These are phyloP conservation scores for Zasmidium citrigriseum DNA, from an alignment of 2,329 filamentous ascomycete genomes.

Conservation along the genomic window DNA sequence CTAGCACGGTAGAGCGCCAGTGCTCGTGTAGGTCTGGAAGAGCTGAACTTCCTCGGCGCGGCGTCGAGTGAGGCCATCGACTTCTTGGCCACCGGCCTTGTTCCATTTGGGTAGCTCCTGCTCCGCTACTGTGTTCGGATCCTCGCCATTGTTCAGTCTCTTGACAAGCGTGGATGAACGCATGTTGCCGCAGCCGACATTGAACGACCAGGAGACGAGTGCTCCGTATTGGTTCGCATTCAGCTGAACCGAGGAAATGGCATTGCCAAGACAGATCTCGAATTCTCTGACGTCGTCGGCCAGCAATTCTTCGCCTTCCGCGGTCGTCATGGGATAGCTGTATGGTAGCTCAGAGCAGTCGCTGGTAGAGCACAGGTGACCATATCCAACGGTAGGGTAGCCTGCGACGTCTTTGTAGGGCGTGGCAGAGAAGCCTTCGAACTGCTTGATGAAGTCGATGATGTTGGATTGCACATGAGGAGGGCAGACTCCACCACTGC, in stretches of 20 bases:
- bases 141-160: constrained; percentile 12
- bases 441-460: constrained; percentile 16
- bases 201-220: constrained; percentile 16
- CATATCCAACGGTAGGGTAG: constrained; percentile 11
- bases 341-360: constrained; percentile 9
- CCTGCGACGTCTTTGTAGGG: constrained; percentile 13
- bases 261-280: constrained; percentile 10
- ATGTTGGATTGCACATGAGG: constrained; percentile 8
- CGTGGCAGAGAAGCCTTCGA: constrained; percentile 9
- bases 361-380: constrained; percentile 11
- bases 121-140: constrained; percentile 10
- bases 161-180: constrained; percentile 11
- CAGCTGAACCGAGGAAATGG: constrained; percentile 8
- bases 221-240: constrained; percentile 16
- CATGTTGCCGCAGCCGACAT: constrained; percentile 16
- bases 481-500: constrained; percentile 7
- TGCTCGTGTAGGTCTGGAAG: constrained; percentile 11
- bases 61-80: constrained; percentile 8
- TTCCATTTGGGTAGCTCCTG: constrained; percentile 16
- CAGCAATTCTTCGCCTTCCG: constrained; percentile 10
- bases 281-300: constrained; percentile 12
- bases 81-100: constrained; percentile 9
- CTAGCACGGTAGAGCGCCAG: constrained; percentile 11
- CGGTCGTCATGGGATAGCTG: constrained; percentile 7
- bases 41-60: constrained; percentile 11